Percentiles rank a stretch among this genome's conserved stretches.
Evolutionary conservation across 2,329 filamentous ascomycete genomes (phyloP).

Genomic region (Tolypocladium tundrense): DNA sequence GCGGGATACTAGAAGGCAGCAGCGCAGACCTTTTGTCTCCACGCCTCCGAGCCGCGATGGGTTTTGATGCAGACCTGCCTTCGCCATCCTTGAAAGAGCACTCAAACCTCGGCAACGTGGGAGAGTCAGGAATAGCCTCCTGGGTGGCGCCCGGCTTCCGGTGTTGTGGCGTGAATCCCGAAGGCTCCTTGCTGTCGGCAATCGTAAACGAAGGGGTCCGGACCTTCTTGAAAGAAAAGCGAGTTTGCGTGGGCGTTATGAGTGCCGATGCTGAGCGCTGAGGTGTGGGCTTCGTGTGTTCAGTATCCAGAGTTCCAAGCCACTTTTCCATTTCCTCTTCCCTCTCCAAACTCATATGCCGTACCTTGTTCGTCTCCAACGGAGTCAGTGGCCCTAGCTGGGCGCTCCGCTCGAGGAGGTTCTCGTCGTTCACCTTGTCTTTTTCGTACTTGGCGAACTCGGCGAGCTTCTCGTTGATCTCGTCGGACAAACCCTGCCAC

Average conservation of each 20-base stretch:
- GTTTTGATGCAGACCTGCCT: neutral
- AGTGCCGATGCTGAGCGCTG: neutral
- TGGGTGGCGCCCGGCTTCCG: neutral
- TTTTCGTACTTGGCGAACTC: neutral
- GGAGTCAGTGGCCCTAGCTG: neutral
- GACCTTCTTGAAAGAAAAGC: neutral
- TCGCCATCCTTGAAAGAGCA: neutral
- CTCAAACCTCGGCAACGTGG: neutral
- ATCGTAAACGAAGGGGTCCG: neutral
- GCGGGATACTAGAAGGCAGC: neutral
- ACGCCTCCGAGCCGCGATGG: neutral
- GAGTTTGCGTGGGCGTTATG: neutral
- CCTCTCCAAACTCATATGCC: neutral
- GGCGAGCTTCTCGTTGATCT: constrained; percentile 1
- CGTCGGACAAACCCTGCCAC: constrained; percentile 2
- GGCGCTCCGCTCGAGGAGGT: neutral
- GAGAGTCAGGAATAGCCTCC: constrained; percentile 1
- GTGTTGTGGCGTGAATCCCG: neutral
- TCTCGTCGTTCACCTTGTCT: neutral
- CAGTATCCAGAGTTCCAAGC: neutral
- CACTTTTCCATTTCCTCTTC: neutral
- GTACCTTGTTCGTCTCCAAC: neutral
- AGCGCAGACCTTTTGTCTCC: neutral
- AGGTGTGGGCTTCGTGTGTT: neutral
- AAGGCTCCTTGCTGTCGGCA: neutral